Base-by-base conservation (phyloP, 805 yeast genomes). In the Hemisphaericaspora nanyangensis region DNA sequence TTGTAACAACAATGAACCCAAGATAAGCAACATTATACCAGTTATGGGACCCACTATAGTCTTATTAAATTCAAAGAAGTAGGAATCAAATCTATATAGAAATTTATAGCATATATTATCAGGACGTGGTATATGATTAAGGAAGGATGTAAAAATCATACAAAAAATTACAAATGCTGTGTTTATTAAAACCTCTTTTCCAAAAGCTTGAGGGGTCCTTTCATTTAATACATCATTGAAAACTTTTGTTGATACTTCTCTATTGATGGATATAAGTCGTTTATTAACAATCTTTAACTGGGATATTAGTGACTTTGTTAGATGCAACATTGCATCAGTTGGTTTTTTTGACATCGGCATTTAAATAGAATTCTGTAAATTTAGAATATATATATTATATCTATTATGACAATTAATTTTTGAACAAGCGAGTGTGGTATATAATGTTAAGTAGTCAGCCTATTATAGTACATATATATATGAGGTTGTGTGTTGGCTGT, bases 71-170 rank as follows among this genome's bases (percentile, higher is more conserved):
- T 34, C 44, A 32, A 40, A 40, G 17, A 40, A 40, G 27, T 36
- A 40, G 4, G 31, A n/a, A 26, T 40, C 44, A 20, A 33, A 40
- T 12, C 40, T 19, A 13, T 40, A 37, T 25, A 40, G 29, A 16
- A 31, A 26, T 22, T 40, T 37, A 27, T 40, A 37, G 18, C 17
- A 40, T 11, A 40, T 37, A 17, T 31, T 30, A 22, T 30, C 32
- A 13, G 34, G 39, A 15, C 44, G 18, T 8, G 40, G 44, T 13
- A 40, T 19, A 36, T 40, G 18, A 17, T 37, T 40, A 25, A 40
- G n/a, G 4, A 34, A n/a, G 1, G 22, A 11, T 7, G 40, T 27
- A 11, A 34, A 17, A 17, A 31, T 4, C 3, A 37, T 15, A 19
- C 40, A 31, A 18, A 17, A 8, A 16, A 15, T 7, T n/a, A 40